Conservation (phyloP, 2,329 filamentous ascomycete genomes). For the Paecilomyces fulvus region DNA sequence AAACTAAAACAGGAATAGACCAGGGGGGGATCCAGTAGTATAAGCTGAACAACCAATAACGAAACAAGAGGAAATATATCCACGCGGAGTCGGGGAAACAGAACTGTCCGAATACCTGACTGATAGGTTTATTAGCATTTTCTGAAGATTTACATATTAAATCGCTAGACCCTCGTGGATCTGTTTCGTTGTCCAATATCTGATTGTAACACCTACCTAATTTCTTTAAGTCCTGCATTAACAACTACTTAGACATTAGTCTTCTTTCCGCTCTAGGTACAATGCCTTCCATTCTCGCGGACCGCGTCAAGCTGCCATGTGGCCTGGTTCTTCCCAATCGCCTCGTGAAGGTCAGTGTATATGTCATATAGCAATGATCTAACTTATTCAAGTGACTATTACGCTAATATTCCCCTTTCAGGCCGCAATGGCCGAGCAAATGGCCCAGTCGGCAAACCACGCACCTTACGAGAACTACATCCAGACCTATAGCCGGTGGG, state of each 20-base stretch:
- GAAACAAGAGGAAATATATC: neutral
- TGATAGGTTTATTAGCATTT: neutral
- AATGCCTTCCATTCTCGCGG: slow-evolving; percentile 15
- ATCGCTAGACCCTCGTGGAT: too few relatives aligned
- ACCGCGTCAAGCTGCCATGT: slow-evolving; percentile 45
- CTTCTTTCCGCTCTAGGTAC: neutral
- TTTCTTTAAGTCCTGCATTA: neutral
- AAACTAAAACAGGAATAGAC: neutral
- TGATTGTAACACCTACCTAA: neutral
- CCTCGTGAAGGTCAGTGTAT: slow-evolving; percentile 33
- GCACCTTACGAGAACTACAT: slow-evolving; percentile 37
- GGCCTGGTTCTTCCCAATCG: slow-evolving; percentile 50
- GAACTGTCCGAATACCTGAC: neutral
- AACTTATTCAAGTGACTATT: neutral
- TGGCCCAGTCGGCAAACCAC: slow-evolving; percentile 40
- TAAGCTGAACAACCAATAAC: neutral
- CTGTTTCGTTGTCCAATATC: neutral
- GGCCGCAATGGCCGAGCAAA: slow-evolving; percentile 34
- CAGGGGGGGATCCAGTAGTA: neutral
- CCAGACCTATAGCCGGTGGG: slow-evolving; percentile 17
- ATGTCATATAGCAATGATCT: neutral
- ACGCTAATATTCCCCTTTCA: slow-evolving; percentile 27
- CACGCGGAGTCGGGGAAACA: neutral
- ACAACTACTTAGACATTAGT: neutral
- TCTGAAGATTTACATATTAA: neutral